Evolutionary conservation across 2,329 filamentous ascomycete species (phyloP), one percentile per base, ranked within the genome.

Genomic region (Calonectria hongkongensis): DNA sequence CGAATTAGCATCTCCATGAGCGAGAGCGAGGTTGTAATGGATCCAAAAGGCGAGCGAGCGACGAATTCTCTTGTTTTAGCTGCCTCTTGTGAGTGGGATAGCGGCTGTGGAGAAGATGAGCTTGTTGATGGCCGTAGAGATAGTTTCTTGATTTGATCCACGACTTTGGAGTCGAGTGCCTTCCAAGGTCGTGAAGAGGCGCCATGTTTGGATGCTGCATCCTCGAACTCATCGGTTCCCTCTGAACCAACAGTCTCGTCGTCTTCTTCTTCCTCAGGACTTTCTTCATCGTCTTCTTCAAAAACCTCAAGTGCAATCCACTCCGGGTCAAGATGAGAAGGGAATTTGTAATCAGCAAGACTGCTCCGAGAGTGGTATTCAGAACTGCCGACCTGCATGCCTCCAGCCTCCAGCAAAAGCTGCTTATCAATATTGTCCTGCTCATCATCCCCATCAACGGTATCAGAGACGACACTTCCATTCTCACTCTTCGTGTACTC

Each of bases 231-330:
- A 47, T 85, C 78, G 13, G 77, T 75, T 8, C 80, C 79, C 3
- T 76, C 78, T 2, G 75, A 72, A 47, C 91, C 89, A 10, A 77
- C 73, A 2, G 87, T 87, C 21, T 21, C 21, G 27, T 90, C 89
- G 0, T 88, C 80, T 4, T 89, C 90, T 1, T 88, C 86, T 0
- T 80, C 76, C 15, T 81, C 82, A 9, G 68, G 68, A 1, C 60
- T 69, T n/a, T 79, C 78, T 2, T 79, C 75, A 1, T 79, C 76
- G 3, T 91, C 88, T 78, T 94, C 92, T 18, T 91, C 89, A 81
- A 93, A 97, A 1, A 98, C 94, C 81, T 98, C 95, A 18, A 98
- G 91, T 0, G 96, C 96, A 75, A 98, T 90, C 96, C 96, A 98
- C 83, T 98, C 96, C 0, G 94, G 92, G 77, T 98, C 96, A 0